Conservation (phyloP, 2,329 filamentous ascomycete genomes). For the Fusarium sp. region DNA sequence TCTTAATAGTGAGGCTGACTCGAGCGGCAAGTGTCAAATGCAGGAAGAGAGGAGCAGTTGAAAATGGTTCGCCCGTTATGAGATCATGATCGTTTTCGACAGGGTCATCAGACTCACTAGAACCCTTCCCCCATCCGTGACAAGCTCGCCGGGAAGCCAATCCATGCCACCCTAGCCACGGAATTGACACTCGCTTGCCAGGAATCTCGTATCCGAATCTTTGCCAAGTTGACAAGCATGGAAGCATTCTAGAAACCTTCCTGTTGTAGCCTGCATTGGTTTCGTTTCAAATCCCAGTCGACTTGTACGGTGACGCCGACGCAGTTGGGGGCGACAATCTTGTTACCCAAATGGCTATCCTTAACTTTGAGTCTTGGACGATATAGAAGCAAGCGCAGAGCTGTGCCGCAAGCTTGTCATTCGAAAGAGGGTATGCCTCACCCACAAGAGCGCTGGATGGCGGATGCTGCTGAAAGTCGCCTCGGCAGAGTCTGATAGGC, state of each 20-base stretch:
- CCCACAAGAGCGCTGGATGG: slow-evolving; percentile 13
- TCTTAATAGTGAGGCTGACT: slow-evolving; percentile 28
- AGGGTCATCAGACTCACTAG: slow-evolving; percentile 9
- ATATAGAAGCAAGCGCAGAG: background rate
- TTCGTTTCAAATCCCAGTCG: slow-evolving; percentile 17
- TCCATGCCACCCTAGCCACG: slow-evolving; percentile 14
- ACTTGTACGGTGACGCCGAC: slow-evolving; percentile 12
- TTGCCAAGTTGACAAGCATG: slow-evolving; percentile 4
- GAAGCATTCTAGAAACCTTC: slow-evolving; percentile 44
- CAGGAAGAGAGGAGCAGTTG: background rate
- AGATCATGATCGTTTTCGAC: slow-evolving; percentile 4
- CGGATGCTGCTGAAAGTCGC: slow-evolving; percentile 1
- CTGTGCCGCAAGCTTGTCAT: slow-evolving; percentile 27
- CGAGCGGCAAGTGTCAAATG: slow-evolving; percentile 3
- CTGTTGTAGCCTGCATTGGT: slow-evolving; percentile 29
- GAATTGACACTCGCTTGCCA: slow-evolving; percentile 10
- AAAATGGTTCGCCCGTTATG: slow-evolving; percentile 21
- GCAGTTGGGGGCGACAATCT: slow-evolving; percentile 5
- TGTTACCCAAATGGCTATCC: background rate
- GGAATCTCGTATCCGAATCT: slow-evolving; percentile 18
- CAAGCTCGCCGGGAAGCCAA: slow-evolving; percentile 10
- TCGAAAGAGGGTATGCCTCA: slow-evolving; percentile 4
- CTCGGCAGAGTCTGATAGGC: slow-evolving; percentile 1
- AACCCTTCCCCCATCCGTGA: slow-evolving; percentile 3
- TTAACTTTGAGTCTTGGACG: slow-evolving; percentile 9